Percentiles rank a stretch among this genome's conserved stretches.
phyloP scores from a whole-genome alignment of 2,329 filamentous ascomycete species.

The Sporothrix luriei region DNA sequence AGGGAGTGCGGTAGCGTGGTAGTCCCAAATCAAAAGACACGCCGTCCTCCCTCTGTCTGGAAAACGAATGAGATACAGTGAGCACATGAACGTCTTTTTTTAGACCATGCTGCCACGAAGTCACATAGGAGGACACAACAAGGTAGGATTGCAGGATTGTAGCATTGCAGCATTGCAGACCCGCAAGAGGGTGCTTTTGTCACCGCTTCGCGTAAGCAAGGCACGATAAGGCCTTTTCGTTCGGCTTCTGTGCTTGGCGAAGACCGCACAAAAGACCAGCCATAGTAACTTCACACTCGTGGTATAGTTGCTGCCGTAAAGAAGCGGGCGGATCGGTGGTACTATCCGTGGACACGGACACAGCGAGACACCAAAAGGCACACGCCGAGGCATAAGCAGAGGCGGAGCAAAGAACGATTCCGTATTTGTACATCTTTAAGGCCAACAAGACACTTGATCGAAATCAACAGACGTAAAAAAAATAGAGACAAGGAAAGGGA shows the following conservation, averaged over 20 bases:
- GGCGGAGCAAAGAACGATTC: background rate
- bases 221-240: background rate
- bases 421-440: background rate
- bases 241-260: background rate
- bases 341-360: background rate
- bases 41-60: too few relatives aligned
- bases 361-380: background rate
- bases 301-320: background rate
- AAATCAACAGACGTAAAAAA: background rate
- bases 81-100: background rate
- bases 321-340: constrained; percentile 1
- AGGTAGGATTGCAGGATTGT: background rate
- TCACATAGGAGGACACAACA: background rate
- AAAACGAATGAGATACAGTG: background rate
- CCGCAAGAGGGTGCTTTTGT: background rate
- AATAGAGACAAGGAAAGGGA: background rate
- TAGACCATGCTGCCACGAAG: background rate
- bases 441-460: background rate
- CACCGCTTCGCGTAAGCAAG: background rate
- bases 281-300: background rate
- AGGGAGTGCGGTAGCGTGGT: background rate
- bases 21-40: background rate
- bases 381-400: background rate
- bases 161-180: background rate
- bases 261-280: background rate